A percentile compares a stretch with the other conserved stretches of the same genome.
Evolutionary conservation across 441 rosid species (phyloP).

Genomic region (Arabidopsis lyrata): DNA sequence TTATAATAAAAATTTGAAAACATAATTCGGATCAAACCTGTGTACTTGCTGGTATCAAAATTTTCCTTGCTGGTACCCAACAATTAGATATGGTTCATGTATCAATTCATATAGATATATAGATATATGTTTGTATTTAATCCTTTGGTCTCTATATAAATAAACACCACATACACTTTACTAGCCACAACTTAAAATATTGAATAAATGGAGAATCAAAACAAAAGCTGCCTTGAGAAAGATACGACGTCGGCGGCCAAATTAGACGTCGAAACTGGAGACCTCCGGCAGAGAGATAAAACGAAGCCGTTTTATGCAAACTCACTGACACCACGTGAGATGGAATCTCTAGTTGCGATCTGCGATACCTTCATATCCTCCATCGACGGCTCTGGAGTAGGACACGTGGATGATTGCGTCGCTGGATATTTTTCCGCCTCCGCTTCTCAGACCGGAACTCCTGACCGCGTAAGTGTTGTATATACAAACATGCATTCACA

Average conservation of each 20-base stretch:
- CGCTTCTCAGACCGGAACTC: conserved; percentile 77
- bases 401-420: conserved; percentile 32
- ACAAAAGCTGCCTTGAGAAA: conserved; percentile 9
- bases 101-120: neutral
- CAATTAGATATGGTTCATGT: conserved; percentile 36
- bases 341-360: conserved; percentile 71
- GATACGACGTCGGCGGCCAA: conserved; percentile 15
- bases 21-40: conserved; percentile 2
- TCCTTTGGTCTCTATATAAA: conserved; percentile 30
- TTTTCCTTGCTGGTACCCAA: conserved; percentile 28
- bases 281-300: conserved; percentile 30
- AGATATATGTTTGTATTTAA: neutral
- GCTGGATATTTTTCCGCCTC: conserved; percentile 57
- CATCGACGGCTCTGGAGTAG: conserved; percentile 30
- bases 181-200: conserved; percentile 4
- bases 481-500: conserved; percentile 20
- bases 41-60: conserved; percentile 18
- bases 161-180: conserved; percentile 12
- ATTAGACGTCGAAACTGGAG: conserved; percentile 43
- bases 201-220: conserved; percentile 25
- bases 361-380: conserved; percentile 78
- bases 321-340: conserved; percentile 60
- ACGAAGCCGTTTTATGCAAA: conserved; percentile 48
- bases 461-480: conserved; percentile 56
- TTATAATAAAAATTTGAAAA: neutral